phyloP scores from a whole-genome alignment of 805 yeast species.

The Cyberlindnera sargentensis region DNA sequence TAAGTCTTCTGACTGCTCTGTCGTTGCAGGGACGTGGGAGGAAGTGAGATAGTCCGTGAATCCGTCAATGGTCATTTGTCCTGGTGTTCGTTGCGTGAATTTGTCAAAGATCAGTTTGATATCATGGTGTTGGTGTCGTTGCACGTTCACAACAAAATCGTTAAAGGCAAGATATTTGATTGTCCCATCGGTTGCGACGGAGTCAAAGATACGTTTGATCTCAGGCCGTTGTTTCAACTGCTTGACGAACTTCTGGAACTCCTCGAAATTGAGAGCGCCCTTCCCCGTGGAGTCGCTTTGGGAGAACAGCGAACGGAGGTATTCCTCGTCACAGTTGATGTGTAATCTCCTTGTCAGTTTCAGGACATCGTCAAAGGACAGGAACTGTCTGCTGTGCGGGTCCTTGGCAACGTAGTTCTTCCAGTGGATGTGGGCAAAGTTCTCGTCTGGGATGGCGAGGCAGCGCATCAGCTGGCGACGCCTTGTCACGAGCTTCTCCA shows the following conservation, averaged over 20 bases:
- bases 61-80: slow-evolving; percentile 10
- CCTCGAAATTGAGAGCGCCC: slow-evolving; percentile 55
- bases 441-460: slow-evolving; percentile 54
- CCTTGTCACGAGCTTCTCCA: slow-evolving; percentile 46
- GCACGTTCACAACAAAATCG: slow-evolving; percentile 40
- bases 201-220: slow-evolving; percentile 42
- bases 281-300: slow-evolving; percentile 43
- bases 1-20: slow-evolving; percentile 29
- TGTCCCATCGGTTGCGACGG: slow-evolving; percentile 18
- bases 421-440: slow-evolving; percentile 63
- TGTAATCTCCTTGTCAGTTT: slow-evolving; percentile 61
- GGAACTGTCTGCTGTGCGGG: slow-evolving; percentile 26
- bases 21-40: slow-evolving; percentile 20
- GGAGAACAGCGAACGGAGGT: slow-evolving; percentile 44
- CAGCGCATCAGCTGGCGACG: slow-evolving; percentile 58
- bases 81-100: slow-evolving; percentile 21
- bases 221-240: slow-evolving; percentile 62
- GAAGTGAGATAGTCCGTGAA: slow-evolving; percentile 26
- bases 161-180: slow-evolving; percentile 29
- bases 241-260: slow-evolving; percentile 70
- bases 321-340: slow-evolving; percentile 56
- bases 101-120: slow-evolving; percentile 30
- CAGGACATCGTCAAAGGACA: slow-evolving; percentile 62
- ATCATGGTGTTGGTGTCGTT: slow-evolving; percentile 32
- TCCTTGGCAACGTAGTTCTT: slow-evolving; percentile 37